Conservation (phyloP, 441 rosid genomes). For the Erodium moschatum region DNA sequence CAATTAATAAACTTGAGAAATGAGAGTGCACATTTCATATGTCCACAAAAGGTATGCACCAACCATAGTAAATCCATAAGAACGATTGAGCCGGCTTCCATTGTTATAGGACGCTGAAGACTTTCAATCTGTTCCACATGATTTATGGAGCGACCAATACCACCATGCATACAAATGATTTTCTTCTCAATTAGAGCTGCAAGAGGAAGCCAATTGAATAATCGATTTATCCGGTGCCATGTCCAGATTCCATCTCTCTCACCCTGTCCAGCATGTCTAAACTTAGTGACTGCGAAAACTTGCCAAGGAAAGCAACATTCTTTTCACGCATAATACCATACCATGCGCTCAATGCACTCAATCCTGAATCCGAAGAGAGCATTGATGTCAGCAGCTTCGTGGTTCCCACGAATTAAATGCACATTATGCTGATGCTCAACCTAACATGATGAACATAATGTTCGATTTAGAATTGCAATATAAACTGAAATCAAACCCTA, state of each 20-base stretch:
- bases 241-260: slow-evolving; percentile 99
- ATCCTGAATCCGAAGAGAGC: slow-evolving; percentile 96
- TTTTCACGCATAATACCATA: slow-evolving; percentile 26
- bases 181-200: slow-evolving; percentile 96
- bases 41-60: slow-evolving; percentile 23
- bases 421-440: slow-evolving; percentile 82
- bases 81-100: slow-evolving; percentile 97
- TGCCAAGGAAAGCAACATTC: slow-evolving; percentile 2
- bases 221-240: slow-evolving; percentile 93
- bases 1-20: slow-evolving; percentile 10
- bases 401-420: slow-evolving; percentile 95
- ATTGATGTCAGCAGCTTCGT: slow-evolving; percentile 52
- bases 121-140: slow-evolving; percentile 91
- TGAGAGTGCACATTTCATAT: background rate
- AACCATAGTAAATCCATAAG: slow-evolving; percentile 95
- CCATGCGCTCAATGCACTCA: slow-evolving; percentile 98
- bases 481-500: background rate
- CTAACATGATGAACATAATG: slow-evolving; percentile 30
- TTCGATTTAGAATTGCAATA: background rate
- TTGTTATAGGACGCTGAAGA: slow-evolving; percentile 86
- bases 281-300: slow-evolving; percentile 18
- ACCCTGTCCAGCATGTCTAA: slow-evolving; percentile 48
- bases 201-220: slow-evolving; percentile 95
- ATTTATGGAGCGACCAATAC: slow-evolving; percentile 96
- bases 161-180: slow-evolving; percentile 98